Percentiles rank a stretch among this genome's conserved stretches.
phyloP scores from a whole-genome alignment of 495 filamentous ascomycete species.

The Apiosordaria backusii region DNA sequence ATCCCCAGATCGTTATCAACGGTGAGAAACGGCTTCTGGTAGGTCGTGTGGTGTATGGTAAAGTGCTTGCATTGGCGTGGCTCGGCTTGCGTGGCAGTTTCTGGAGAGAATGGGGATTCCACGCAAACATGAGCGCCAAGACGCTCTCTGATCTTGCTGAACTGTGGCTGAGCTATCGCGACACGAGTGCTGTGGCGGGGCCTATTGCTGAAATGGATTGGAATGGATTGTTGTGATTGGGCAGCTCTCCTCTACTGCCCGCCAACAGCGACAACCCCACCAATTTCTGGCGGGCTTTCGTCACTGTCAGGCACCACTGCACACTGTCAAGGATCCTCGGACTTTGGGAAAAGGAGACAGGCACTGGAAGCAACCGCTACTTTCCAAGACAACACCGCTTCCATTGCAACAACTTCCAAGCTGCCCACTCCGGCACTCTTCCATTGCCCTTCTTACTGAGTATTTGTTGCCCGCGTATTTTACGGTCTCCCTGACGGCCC shows the following conservation, averaged over 20 bases:
- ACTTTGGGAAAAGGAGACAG: conserved; percentile 6
- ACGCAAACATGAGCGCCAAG: no score
- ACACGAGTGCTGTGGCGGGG: conserved; percentile 10
- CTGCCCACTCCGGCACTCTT: background rate
- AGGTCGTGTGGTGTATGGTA: background rate
- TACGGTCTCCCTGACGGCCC: background rate
- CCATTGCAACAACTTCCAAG: conserved; percentile 5
- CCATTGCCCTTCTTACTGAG: background rate
- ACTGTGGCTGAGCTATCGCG: conserved; percentile 15
- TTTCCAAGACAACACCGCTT: background rate
- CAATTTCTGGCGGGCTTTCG: conserved; percentile 21
- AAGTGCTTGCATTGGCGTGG: background rate
- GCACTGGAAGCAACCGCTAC: background rate
- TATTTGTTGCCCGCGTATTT: conserved; percentile 1
- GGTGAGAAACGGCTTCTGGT: background rate
- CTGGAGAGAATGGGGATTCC: background rate
- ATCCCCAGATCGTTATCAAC: background rate
- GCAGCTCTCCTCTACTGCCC: background rate
- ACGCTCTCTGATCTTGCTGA: background rate
- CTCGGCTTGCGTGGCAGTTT: background rate
- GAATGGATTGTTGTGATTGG: conserved; percentile 4
- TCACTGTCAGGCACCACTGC: conserved; percentile 29
- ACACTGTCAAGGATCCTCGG: conserved; percentile 6
- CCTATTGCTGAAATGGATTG: background rate
- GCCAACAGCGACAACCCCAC: conserved; percentile 17